Evolutionary conservation across 2,329 filamentous ascomycete genomes (phyloP).

Genomic region (Fusarium sp.): DNA sequence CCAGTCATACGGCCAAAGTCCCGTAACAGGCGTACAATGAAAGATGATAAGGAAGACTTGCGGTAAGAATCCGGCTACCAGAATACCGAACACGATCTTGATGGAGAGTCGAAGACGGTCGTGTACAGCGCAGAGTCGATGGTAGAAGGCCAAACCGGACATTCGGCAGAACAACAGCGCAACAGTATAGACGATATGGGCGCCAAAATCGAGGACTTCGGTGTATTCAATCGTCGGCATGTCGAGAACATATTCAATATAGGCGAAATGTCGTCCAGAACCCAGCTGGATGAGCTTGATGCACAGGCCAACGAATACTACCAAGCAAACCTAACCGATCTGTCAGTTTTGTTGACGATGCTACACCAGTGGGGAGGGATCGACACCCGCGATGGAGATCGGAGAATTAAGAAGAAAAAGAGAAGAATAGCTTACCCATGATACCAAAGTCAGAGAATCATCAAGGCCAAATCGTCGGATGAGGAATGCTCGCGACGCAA

Average conservation of each 20-base stretch:
- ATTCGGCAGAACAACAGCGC: conserved; percentile 59
- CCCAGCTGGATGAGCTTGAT: conserved; percentile 57
- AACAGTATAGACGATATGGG: conserved; percentile 61
- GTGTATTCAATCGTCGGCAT: conserved; percentile 51
- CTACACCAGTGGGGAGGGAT: conserved; percentile 6
- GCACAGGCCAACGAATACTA: conserved; percentile 53
- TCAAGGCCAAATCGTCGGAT: conserved; percentile 50
- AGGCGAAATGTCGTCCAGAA: conserved; percentile 56
- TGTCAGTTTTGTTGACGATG: conserved; percentile 8
- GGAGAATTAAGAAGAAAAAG: not conserved
- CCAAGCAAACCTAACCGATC: conserved; percentile 45
- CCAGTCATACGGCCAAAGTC: conserved; percentile 60
- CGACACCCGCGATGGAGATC: not conserved
- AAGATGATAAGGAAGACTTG: conserved; percentile 60
- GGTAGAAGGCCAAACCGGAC: conserved; percentile 61
- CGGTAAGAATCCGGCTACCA: conserved; percentile 54
- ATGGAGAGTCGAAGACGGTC: conserved; percentile 48
- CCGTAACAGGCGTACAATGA: conserved; percentile 60
- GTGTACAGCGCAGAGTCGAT: conserved; percentile 53
- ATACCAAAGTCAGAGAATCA: conserved; percentile 48
- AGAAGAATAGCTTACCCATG: conserved; percentile 43
- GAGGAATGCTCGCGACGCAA: conserved; percentile 48
- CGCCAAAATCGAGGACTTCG: conserved; percentile 58
- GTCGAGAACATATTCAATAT: conserved; percentile 56
- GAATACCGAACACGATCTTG: conserved; percentile 45